Percentiles rank a stretch among this genome's conserved stretches.
Evolutionary conservation across 495 filamentous ascomycete species (phyloP).

Genomic region (Neurospora hispaniola): DNA sequence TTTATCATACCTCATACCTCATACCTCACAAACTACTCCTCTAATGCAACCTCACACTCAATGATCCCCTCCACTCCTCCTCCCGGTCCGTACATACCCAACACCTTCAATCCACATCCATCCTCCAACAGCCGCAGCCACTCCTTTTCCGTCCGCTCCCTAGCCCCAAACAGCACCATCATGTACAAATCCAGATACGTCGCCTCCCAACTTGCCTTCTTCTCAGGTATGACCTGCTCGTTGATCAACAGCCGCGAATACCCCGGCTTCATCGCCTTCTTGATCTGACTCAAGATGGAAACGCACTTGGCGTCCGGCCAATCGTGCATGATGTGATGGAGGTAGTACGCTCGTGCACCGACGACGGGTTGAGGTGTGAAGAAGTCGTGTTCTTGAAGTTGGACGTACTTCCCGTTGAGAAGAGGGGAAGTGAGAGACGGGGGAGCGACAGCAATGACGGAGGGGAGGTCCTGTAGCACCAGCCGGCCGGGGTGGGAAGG

Average conservation of each 20-base stretch:
- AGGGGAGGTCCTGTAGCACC: constrained; percentile 37
- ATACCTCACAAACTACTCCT: background rate
- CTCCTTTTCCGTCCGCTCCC: constrained; percentile 20
- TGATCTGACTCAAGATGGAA: constrained; percentile 27
- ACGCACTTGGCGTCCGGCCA: constrained; percentile 33
- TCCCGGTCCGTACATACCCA: constrained; percentile 22
- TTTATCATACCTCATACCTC: no score
- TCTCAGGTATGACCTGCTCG: constrained; percentile 39
- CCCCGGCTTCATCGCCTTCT: constrained; percentile 31
- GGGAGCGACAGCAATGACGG: constrained; percentile 21
- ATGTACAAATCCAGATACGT: constrained; percentile 28
- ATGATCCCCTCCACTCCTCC: constrained; percentile 31
- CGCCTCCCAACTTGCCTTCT: constrained; percentile 30
- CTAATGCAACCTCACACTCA: constrained; percentile 23
- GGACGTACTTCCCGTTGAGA: constrained; percentile 11
- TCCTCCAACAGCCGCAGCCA: constrained; percentile 14
- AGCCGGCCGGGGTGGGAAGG: constrained; percentile 33
- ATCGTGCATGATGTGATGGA: constrained; percentile 38
- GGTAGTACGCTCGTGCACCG: constrained; percentile 35
- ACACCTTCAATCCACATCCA: constrained; percentile 28
- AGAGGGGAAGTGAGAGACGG: constrained; percentile 2
- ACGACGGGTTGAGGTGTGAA: constrained; percentile 31
- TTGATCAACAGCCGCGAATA: constrained; percentile 41
- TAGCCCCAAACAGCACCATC: constrained; percentile 11
- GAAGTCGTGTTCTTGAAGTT: constrained; percentile 27